phyloP scores from a whole-genome alignment of 2,329 filamentous ascomycete genomes.

The Venturia oleaginea region DNA sequence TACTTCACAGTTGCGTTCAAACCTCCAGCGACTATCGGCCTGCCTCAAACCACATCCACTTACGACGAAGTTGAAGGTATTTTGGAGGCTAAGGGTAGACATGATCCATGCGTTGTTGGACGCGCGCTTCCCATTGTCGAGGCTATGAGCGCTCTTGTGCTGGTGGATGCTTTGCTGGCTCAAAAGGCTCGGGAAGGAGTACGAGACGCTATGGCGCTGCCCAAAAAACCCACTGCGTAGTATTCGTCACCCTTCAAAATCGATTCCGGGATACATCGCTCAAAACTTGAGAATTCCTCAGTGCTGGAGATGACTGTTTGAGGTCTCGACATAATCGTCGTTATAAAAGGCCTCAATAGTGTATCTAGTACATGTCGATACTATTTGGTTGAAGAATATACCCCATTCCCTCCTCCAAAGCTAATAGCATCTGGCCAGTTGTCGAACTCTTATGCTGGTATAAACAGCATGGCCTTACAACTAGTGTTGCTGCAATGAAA shows the following conservation, averaged over 20 bases:
- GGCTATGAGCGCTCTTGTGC: conserved; percentile 77
- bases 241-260: not conserved
- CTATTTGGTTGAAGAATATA: not conserved
- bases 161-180: conserved; percentile 79
- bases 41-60: conserved; percentile 73
- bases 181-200: conserved; percentile 54
- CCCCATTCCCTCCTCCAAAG: not conserved
- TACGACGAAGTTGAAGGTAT: conserved; percentile 69
- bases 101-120: conserved; percentile 89
- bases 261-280: too few species aligned
- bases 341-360: not conserved
- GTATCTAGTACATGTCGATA: not conserved
- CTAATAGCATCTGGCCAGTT: too few species aligned
- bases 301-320: not conserved
- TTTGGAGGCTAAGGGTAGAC: conserved; percentile 83
- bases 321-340: not conserved
- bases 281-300: too few species aligned
- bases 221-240: not conserved
- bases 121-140: conserved; percentile 83
- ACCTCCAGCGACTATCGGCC: conserved; percentile 84
- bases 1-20: conserved; percentile 97
- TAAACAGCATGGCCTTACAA: too few species aligned
- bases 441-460: too few species aligned
- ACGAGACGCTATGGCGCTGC: not conserved
- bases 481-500: too few species aligned